These are phyloP conservation scores for Cercospora sp. DNA, from an alignment of 2,329 filamentous ascomycete species.

Conservation along the genomic window DNA sequence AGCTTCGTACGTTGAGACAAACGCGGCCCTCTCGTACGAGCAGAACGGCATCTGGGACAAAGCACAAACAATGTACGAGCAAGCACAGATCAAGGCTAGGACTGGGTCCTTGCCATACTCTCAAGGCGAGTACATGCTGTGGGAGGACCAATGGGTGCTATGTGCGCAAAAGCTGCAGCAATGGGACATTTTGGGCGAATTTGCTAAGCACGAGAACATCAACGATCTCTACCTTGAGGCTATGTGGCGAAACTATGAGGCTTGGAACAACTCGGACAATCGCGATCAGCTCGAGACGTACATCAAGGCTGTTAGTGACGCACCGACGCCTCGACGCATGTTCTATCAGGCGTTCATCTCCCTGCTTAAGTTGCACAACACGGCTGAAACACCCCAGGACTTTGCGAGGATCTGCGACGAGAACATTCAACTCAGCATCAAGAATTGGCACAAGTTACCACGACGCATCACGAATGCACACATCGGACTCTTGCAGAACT, in stretches of 20 bases:
- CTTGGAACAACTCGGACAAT: constrained; percentile 84
- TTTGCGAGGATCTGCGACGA: constrained; percentile 93
- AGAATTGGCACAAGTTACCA: constrained; percentile 99
- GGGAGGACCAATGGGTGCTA: constrained; percentile 98
- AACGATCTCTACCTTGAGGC: constrained; percentile 94
- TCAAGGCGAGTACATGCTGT: constrained; percentile 95
- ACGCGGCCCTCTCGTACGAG: constrained; percentile 94
- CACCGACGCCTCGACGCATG: constrained; percentile 85
- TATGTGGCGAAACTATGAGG: constrained; percentile 92
- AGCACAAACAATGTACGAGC: constrained; percentile 94
- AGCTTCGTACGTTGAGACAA: constrained; percentile 96
- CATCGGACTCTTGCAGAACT: constrained; percentile 91
- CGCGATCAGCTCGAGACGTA: constrained; percentile 87
- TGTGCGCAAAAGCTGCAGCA: constrained; percentile 98
- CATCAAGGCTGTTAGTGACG: constrained; percentile 97
- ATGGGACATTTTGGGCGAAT: constrained; percentile 97
- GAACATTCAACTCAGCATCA: constrained; percentile 92
- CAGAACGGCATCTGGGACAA: constrained; percentile 99
- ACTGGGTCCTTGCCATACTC: constrained; percentile 96
- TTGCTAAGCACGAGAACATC: constrained; percentile 98
- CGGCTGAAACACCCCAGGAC: constrained; percentile 75
- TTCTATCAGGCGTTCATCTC: constrained; percentile 99
- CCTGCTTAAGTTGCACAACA: constrained; percentile 88
- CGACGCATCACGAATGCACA: constrained; percentile 91
- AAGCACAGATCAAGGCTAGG: constrained; percentile 92